Evolutionary conservation across 805 yeast species (phyloP), one percentile per base, ranked within the genome.

Genomic region (Lipomyces orientalis): DNA sequence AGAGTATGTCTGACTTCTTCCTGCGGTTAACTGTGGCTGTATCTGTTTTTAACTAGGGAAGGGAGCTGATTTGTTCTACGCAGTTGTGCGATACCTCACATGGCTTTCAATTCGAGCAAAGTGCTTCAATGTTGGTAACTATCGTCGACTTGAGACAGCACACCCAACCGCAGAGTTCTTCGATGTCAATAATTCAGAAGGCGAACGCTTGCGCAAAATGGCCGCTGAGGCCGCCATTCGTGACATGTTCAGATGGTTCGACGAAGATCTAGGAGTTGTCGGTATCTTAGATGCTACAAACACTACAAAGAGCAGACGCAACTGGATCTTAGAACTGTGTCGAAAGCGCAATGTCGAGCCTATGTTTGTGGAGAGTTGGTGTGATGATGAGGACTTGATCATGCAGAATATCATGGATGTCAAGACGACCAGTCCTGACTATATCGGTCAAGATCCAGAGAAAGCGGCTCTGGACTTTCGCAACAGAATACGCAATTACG

Each of bases 211-310:
- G 65, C 83, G 97, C 64, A 82, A 82, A 55, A 84, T 86, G 68
- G 95, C 97, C 0, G 90, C 91, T 49, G 83, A 85, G 51, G 79
- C 79, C 54, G 97, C 98, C 1, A 83, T 91, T 58, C 74, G 80
- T 4, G 97, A 92, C 74, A 90, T 94, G 89, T 84, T 93, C 84
- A 79, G 84, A 58, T 95, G 98, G 98, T 91, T 91, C 76, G 81
- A 84, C 46, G 86, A 88, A 19, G 91, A 90, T 63, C 83, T 87
- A 67, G 97, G 97, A 16, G 90, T 89, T 33, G 98, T 95, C 56
- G 98, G 97, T 0, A 91, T 95, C 6, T 82, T 94, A 66, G 99
- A 95, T 79, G 98, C 97, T 33, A 92, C 97, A 1, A 93, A 94
- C 78, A 88, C 93, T 49, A 93, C 97, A 3, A 81, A 84, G 67